Conservation (phyloP, 2,329 filamentous ascomycete species). For the Penicillium frequentans region DNA sequence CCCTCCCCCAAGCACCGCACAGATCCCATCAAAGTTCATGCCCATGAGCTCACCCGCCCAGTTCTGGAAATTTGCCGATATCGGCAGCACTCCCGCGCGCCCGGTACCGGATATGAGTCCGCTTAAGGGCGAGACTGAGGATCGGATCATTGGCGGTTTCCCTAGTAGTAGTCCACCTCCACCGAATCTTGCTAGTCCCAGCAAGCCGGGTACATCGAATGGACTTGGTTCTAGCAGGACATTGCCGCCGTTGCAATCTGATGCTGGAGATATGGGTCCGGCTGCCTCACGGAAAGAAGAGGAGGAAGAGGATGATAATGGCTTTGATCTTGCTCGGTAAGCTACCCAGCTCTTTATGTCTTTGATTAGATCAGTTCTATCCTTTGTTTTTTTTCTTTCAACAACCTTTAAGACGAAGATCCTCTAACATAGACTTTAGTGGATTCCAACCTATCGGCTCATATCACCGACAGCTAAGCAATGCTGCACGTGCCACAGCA, state of each 20-base stretch:
- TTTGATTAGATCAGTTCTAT: too few relatives aligned
- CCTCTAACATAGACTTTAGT: slow-evolving; percentile 26
- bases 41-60: slow-evolving; percentile 52
- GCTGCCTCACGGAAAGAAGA: slow-evolving; percentile 26
- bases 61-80: slow-evolving; percentile 52
- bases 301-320: slow-evolving; percentile 42
- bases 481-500: slow-evolving; percentile 37
- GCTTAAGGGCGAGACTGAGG: slow-evolving; percentile 42
- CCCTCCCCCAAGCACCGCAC: slow-evolving; percentile 50
- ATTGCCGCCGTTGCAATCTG: slow-evolving; percentile 33
- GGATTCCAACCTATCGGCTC: slow-evolving; percentile 52
- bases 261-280: slow-evolving; percentile 23
- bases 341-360: slow-evolving; percentile 13
- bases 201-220: slow-evolving; percentile 41
- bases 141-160: slow-evolving; percentile 36
- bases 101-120: slow-evolving; percentile 48
- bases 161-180: slow-evolving; percentile 51
- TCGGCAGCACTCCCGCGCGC: slow-evolving; percentile 47
- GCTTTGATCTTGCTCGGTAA: slow-evolving; percentile 50
- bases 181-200: slow-evolving; percentile 46
- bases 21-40: slow-evolving; percentile 53
- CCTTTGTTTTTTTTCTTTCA: too few relatives aligned
- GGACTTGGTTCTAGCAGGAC: slow-evolving; percentile 30
- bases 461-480: slow-evolving; percentile 45
- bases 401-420: not conserved